These are phyloP conservation scores for Picochlorum sp. DNA, from an alignment of 139 green algal species.

Conservation along the genomic window DNA sequence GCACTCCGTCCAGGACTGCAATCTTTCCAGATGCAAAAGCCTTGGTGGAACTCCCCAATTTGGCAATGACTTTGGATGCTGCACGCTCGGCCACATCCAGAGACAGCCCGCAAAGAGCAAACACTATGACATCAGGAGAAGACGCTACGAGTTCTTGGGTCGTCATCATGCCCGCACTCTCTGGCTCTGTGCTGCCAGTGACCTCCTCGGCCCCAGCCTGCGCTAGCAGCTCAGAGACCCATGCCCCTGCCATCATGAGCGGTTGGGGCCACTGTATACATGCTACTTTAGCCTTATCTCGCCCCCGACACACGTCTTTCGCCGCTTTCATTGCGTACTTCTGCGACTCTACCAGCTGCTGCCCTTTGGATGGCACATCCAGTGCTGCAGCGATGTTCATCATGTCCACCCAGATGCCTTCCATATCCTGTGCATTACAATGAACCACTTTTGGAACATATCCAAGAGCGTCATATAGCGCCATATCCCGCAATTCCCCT, in stretches of 20 bases:
- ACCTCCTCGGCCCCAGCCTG: constrained; percentile 38
- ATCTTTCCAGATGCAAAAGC: constrained; percentile 1
- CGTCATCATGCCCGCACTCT: constrained; percentile 2
- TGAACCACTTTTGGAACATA: constrained; percentile 38
- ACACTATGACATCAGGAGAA: constrained; percentile 38
- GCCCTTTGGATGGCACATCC: constrained; percentile 3
- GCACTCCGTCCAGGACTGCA: constrained; percentile 25
- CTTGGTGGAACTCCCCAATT: constrained; percentile 4
- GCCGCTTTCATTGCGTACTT: constrained; percentile 21
- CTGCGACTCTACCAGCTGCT: constrained; percentile 2
- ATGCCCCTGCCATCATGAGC: constrained; percentile 36
- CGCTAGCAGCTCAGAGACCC: constrained; percentile 45
- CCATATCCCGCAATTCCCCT: constrained; percentile 10
- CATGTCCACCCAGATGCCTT: constrained; percentile 39
- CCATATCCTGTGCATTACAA: constrained; percentile 27
- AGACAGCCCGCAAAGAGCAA: constrained; percentile 44
- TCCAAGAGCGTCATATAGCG: constrained; percentile 32
- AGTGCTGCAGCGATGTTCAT: constrained; percentile 29
- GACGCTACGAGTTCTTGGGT: constrained; percentile 10
- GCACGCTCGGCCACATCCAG: constrained; percentile 11
- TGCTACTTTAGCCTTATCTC: constrained; percentile 19
- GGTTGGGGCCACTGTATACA: constrained; percentile 51
- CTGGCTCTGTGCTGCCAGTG: constrained; percentile 8
- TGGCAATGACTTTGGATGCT: constrained; percentile 2
- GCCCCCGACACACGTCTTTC: constrained; percentile 6